Evolutionary conservation across 140 eudicot genomes (phyloP).

Genomic region (Ambrosia hybrid): DNA sequence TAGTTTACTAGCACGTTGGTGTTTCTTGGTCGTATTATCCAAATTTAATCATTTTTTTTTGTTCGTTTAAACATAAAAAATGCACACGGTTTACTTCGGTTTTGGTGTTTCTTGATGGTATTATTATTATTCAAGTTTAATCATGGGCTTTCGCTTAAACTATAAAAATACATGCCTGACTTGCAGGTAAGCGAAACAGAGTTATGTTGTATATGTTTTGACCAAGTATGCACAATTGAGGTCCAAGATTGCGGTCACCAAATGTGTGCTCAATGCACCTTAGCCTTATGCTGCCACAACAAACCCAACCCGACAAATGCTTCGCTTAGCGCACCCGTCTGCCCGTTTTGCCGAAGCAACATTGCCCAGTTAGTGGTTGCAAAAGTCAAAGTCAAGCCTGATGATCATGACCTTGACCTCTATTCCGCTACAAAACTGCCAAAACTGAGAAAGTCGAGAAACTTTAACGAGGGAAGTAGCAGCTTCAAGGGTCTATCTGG

Average conservation of each 20-base stretch:
- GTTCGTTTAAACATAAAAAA: too few species aligned
- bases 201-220: constrained; percentile 88
- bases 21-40: not conserved
- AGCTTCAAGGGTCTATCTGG: constrained; percentile 70
- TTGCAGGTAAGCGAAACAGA: constrained; percentile 63
- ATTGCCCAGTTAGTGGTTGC: constrained; percentile 72
- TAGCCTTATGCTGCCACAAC: constrained; percentile 85
- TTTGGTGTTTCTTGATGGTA: not conserved
- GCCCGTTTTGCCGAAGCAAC: constrained; percentile 91
- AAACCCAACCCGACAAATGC: constrained; percentile 59
- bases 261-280: constrained; percentile 88
- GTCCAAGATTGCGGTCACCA: constrained; percentile 85
- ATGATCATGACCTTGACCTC: constrained; percentile 31
- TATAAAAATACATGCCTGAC: not conserved
- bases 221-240: constrained; percentile 76
- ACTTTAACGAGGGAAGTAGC: constrained; percentile 74
- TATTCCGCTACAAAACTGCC: constrained; percentile 47
- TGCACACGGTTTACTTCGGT: too few species aligned
- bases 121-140: constrained; percentile 10
- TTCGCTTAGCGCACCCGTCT: constrained; percentile 55
- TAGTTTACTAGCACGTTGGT: not conserved
- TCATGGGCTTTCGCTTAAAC: constrained; percentile 16
- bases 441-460: constrained; percentile 49
- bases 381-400: constrained; percentile 37
- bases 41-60: too few species aligned